Evolutionary conservation across 2,329 filamentous ascomycete species (phyloP).

Genomic region (Parasarocladium wereldwijsianum): DNA sequence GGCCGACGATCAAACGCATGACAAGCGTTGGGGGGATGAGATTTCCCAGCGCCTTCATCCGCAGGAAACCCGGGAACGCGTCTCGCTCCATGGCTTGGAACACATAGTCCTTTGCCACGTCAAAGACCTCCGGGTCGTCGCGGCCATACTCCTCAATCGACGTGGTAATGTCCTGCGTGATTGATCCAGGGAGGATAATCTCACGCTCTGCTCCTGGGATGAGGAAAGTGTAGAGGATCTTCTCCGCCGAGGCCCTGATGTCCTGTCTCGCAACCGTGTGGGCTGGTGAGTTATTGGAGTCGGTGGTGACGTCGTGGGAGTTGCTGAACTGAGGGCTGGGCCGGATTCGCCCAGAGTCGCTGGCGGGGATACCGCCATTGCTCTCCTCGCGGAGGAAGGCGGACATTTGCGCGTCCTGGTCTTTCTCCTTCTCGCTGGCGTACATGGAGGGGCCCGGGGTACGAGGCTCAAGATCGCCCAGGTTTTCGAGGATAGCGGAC

Average conservation of each 20-base stretch:
- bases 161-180: conserved; percentile 71
- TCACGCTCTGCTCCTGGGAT: conserved; percentile 92
- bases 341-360: conserved; percentile 28
- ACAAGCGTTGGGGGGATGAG: conserved; percentile 84
- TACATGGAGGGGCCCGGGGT: conserved; percentile 48
- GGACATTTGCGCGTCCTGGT: conserved; percentile 80
- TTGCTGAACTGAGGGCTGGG: conserved; percentile 45
- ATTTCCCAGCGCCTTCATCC: conserved; percentile 91
- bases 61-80: conserved; percentile 92
- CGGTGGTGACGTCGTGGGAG: conserved; percentile 47
- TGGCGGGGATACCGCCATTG: conserved; percentile 29
- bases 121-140: conserved; percentile 94
- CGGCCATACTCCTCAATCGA: conserved; percentile 82
- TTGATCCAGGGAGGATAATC: conserved; percentile 80
- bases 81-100: conserved; percentile 99
- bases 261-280: conserved; percentile 80
- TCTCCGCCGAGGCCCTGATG: conserved; percentile 85
- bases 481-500: conserved; percentile 59
- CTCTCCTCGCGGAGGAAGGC: conserved; percentile 65
- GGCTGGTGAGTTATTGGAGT: conserved; percentile 69
- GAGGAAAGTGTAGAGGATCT: conserved; percentile 96
- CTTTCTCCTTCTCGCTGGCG: conserved; percentile 54
- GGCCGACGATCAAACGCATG: conserved; percentile 68
- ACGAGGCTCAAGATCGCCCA: conserved; percentile 50
- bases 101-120: conserved; percentile 95